Percentiles rank a stretch among this genome's conserved stretches.
phyloP scores from a whole-genome alignment of 2,329 filamentous ascomycete species.

The Colletotrichum phormii region DNA sequence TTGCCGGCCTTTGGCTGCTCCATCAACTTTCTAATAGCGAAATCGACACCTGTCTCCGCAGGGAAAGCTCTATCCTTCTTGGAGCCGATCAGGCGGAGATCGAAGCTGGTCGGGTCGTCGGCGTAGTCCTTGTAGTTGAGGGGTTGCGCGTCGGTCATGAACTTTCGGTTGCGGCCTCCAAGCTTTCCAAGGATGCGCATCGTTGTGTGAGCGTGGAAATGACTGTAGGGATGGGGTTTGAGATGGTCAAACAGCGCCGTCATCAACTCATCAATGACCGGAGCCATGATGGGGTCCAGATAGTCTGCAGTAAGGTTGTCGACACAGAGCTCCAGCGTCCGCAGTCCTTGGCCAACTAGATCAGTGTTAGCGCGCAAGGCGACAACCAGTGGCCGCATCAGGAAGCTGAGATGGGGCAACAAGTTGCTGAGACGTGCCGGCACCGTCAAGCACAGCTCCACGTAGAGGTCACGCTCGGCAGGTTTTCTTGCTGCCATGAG shows the following conservation, averaged over 20 bases:
- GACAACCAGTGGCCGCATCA: conserved; percentile 98
- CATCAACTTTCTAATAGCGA: conserved; percentile 88
- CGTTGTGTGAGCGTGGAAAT: conserved; percentile 97
- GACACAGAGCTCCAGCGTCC: conserved; percentile 95
- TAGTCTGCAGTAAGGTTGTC: conserved; percentile 99
- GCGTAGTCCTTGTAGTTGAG: conserved; percentile 86
- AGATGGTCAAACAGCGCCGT: conserved; percentile 96
- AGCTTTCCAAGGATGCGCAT: conserved; percentile 98
- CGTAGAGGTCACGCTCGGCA: conserved; percentile 92
- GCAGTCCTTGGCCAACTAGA: conserved; percentile 90
- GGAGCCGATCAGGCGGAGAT: conserved; percentile 89
- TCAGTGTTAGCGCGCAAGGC: conserved; percentile 92
- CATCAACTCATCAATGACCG: conserved; percentile 99
- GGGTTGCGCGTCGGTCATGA: conserved; percentile 89
- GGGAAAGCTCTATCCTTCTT: conserved; percentile 91
- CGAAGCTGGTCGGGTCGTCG: conserved; percentile 89
- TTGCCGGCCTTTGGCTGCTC: conserved; percentile 77
- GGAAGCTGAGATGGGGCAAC: conserved; percentile 91
- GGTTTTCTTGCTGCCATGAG: conserved; percentile 91
- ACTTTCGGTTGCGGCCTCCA: conserved; percentile 94
- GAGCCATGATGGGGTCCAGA: conserved; percentile 98
- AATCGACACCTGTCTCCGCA: conserved; percentile 85
- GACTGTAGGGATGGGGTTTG: conserved; percentile 92
- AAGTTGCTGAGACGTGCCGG: conserved; percentile 94
- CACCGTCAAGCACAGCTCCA: conserved; percentile 96